These are phyloP conservation scores for Crucihimalaya himalaica DNA, from an alignment of 345 rosid species.

Conservation along the genomic window DNA sequence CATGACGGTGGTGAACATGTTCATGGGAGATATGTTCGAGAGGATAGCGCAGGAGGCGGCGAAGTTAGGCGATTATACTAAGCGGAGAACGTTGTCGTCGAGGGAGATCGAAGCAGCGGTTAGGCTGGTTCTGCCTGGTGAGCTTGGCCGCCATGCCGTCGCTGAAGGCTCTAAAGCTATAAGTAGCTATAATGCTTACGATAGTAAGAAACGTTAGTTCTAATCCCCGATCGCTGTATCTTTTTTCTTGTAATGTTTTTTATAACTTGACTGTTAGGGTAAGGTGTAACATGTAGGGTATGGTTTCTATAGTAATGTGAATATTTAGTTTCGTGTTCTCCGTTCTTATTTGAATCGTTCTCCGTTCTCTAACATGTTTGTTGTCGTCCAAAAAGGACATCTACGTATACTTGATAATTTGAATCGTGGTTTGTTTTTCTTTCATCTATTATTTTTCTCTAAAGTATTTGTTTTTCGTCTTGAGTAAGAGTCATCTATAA, in stretches of 20 bases:
- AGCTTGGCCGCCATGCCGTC: constrained; percentile 71
- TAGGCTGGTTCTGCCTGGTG: constrained; percentile 71
- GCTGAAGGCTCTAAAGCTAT: constrained; percentile 80
- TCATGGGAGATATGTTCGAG: constrained; percentile 76
- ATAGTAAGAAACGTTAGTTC: constrained; percentile 9
- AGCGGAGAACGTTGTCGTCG: constrained; percentile 53
- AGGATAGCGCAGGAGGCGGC: constrained; percentile 69
- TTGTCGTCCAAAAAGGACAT: background rate
- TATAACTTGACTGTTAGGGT: background rate
- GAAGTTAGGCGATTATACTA: constrained; percentile 42
- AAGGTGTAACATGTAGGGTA: background rate
- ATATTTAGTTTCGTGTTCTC: background rate
- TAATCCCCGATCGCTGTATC: background rate
- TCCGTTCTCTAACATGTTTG: background rate
- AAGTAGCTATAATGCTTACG: constrained; percentile 44
- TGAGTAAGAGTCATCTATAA: background rate
- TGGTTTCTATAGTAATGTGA: background rate
- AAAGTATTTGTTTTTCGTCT: too few relatives aligned
- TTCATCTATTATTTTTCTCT: background rate
- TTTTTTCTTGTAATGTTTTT: background rate
- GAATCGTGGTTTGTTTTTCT: background rate
- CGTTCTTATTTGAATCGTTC: background rate
- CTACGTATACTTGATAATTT: background rate
- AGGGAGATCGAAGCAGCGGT: constrained; percentile 76
- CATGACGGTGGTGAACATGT: constrained; percentile 62